These are phyloP conservation scores for Avena sativa DNA, from an alignment of 176 grass and related monocot genomes.

Conservation along the genomic window DNA sequence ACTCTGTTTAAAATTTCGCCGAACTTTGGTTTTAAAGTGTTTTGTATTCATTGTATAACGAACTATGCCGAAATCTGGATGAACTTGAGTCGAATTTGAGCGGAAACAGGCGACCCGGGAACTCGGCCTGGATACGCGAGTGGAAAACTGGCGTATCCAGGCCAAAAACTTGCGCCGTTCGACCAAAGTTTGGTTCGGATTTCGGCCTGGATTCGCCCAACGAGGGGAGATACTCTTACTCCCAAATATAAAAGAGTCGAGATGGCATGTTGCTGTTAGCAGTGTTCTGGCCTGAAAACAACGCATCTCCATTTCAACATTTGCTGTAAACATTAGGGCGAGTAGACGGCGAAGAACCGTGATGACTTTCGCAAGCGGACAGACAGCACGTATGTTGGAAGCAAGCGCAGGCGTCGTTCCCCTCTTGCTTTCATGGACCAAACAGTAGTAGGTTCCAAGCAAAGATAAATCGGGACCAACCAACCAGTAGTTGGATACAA, in stretches of 20 bases:
- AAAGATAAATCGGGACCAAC: neutral
- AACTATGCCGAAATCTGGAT: no score
- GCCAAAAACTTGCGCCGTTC: no score
- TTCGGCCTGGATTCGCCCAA: no score
- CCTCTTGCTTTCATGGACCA: neutral
- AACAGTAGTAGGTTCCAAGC: neutral
- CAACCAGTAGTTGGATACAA: neutral
- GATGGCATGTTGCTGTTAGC: neutral
- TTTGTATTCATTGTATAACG: no score
- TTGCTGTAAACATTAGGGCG: neutral
- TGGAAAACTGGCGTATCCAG: no score
- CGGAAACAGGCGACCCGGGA: no score
- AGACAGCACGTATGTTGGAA: neutral
- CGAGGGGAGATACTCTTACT: no score
- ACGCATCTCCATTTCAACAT: neutral
- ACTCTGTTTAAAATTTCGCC: no score
- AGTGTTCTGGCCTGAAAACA: neutral
- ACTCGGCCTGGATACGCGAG: no score
- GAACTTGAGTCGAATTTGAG: no score
- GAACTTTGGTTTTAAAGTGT: no score
- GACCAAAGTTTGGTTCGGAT: no score
- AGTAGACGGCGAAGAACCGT: neutral
- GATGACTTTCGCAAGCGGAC: neutral
- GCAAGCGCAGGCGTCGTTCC: neutral
- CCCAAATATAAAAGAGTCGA: neutral